Evolutionary conservation across 2,329 filamentous ascomycete genomes (phyloP).

Genomic region (Didymella exigua): DNA sequence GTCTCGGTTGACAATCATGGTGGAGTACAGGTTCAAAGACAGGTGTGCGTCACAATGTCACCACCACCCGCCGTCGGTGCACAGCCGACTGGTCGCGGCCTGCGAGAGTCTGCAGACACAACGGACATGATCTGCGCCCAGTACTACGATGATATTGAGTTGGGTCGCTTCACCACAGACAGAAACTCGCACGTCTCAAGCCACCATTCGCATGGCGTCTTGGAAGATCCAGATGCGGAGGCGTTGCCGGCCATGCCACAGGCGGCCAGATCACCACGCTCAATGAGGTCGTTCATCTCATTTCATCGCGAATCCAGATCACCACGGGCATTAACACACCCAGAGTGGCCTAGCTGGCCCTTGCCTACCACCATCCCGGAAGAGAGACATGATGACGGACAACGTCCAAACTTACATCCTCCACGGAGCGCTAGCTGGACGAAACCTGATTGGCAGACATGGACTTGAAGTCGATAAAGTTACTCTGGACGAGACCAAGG

Average conservation of each 20-base stretch:
- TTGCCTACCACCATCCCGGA: slow-evolving; percentile 2
- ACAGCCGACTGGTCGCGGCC: background rate
- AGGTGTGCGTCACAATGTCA: slow-evolving; percentile 20
- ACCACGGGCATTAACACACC: background rate
- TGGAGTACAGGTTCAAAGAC: slow-evolving; percentile 26
- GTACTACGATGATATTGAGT: slow-evolving; percentile 33
- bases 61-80: slow-evolving; percentile 1
- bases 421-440: background rate
- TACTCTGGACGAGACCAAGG: background rate
- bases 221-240: slow-evolving; percentile 16
- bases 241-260: slow-evolving; percentile 29
- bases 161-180: slow-evolving; percentile 26
- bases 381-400: background rate
- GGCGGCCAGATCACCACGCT: slow-evolving; percentile 12
- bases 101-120: slow-evolving; percentile 19
- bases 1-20: slow-evolving; percentile 31
- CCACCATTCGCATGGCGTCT: slow-evolving; percentile 4
- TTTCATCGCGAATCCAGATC: background rate
- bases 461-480: slow-evolving; percentile 5
- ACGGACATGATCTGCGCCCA: slow-evolving; percentile 22
- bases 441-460: slow-evolving; percentile 20
- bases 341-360: background rate
- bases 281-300: slow-evolving; percentile 2
- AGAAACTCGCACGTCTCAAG: slow-evolving; percentile 18
- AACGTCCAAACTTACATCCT: background rate